Conservation (phyloP, 352 stramenopile species). For the Pythium phragmiticola region DNA sequence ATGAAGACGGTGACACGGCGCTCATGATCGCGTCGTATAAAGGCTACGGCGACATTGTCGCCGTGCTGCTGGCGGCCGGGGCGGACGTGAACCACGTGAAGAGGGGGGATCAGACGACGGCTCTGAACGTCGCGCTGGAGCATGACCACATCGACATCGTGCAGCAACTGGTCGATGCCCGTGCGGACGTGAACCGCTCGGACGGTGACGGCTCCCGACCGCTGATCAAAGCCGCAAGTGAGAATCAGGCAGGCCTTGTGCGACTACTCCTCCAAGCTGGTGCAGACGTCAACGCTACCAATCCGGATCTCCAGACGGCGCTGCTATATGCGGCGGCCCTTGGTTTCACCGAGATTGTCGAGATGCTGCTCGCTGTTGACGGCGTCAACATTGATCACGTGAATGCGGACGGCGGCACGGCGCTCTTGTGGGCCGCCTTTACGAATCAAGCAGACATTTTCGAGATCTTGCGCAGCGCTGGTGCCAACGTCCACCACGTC, state of each 20-base stretch:
- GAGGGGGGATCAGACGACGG: neutral
- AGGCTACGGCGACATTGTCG: conserved; percentile 17
- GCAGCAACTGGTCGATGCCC: neutral
- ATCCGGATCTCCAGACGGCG: neutral
- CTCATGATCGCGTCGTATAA: conserved; percentile 31
- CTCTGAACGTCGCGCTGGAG: neutral
- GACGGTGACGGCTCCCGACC: too few relatives aligned
- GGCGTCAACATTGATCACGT: neutral
- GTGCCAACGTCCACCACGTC: neutral
- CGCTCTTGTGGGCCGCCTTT: neutral
- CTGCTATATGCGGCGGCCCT: neutral
- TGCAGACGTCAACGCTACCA: too few relatives aligned
- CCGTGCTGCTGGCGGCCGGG: conserved; percentile 1
- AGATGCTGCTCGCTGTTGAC: neutral
- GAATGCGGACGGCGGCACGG: neutral
- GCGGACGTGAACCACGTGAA: neutral
- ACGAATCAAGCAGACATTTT: neutral
- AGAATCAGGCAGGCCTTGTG: neutral
- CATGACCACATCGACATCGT: neutral
- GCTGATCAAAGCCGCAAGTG: neutral
- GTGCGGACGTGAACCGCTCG: neutral
- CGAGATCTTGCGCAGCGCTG: neutral
- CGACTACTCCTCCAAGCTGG: too few relatives aligned
- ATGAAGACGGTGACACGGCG: neutral
- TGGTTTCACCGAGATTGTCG: neutral